A percentile compares a stretch with the other conserved stretches of the same genome.
These are phyloP conservation scores for Coemansia sp. DNA, from an alignment of 192 early-diverging fungal species.

Conservation along the genomic window DNA sequence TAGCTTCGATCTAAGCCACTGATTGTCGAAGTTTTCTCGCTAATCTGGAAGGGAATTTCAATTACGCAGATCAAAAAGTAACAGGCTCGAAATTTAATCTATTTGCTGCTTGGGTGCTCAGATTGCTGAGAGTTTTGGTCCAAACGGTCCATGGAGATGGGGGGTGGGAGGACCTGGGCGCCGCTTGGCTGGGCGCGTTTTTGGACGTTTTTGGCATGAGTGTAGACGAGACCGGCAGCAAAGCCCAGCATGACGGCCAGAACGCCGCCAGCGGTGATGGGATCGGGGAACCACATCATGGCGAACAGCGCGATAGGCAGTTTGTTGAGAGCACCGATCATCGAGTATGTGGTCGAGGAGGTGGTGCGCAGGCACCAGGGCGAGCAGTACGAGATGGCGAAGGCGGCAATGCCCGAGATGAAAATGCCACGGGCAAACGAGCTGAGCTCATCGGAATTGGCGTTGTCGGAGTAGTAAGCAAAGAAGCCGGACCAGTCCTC, in stretches of 20 bases:
- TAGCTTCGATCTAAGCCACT: too few species aligned
- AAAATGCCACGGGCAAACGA: slow-evolving; percentile 67
- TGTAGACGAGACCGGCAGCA: slow-evolving; percentile 70
- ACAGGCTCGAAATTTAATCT: slow-evolving; percentile 9
- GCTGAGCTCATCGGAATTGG: slow-evolving; percentile 60
- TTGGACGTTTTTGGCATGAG: slow-evolving; percentile 67
- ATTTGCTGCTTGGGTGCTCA: slow-evolving; percentile 13
- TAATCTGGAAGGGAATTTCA: too few species aligned
- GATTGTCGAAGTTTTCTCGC: too few species aligned
- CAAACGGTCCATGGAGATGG: slow-evolving; percentile 51
- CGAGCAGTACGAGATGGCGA: slow-evolving; percentile 86
- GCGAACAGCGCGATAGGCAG: slow-evolving; percentile 92
- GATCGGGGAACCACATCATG: slow-evolving; percentile 92
- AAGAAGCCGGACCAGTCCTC: slow-evolving; percentile 65
- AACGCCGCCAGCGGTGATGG: slow-evolving; percentile 76
- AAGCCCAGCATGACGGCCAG: slow-evolving; percentile 86
- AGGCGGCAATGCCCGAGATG: slow-evolving; percentile 79
- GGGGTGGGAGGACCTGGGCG: slow-evolving; percentile 43
- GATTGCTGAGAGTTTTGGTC: slow-evolving; percentile 6
- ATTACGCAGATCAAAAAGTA: slow-evolving; percentile 5
- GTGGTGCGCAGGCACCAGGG: slow-evolving; percentile 60
- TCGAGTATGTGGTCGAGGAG: slow-evolving; percentile 82
- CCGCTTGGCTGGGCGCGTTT: slow-evolving; percentile 55
- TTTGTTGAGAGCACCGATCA: slow-evolving; percentile 99
- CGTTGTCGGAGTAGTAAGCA: slow-evolving; percentile 44